Evolutionary conservation across 2,329 filamentous ascomycete genomes (phyloP), one percentile per base, ranked within the genome.

Genomic region (Seiridium cupressi): DNA sequence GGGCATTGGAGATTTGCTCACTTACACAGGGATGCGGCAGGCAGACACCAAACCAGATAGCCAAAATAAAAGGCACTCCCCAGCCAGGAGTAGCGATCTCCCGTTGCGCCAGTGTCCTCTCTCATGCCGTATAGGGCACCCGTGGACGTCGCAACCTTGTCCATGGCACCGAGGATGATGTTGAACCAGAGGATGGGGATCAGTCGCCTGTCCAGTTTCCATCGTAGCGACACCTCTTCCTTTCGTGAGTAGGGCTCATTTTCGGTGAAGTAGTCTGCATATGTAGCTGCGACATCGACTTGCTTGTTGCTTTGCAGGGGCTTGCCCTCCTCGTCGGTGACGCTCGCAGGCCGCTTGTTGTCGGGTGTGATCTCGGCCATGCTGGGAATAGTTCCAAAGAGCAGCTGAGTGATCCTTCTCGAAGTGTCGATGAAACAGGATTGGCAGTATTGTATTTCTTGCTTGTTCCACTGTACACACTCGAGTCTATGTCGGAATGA

Each of bases 191-290:
- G 68, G 34, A 77, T 69, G 0, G 77, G 76, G 6, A 79, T 70
- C 6, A 79, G 67, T 34, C 73, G 70, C 11, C 74, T 55, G 64
- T 79, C 77, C n/a, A 78, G 65, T 65, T 78, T 78, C 70, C 77
- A 76, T 46, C 76, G 64, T 36, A 78, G 65, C 31, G 63, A 55
- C 18, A 36, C 53, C 49, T 66, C 66, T 35, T 65, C 71, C 44
- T 65, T 60, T 1, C 49, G 44, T 1, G 68, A 67, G 57, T 74
- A 74, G 1, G 68, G 64, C 58, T 72, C 65, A 46, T 69, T 67
- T 26, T 68, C 64, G 34, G 60, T 49, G 36, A 72, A 66, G 35
- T 66, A 59, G 53, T 70, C 58, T 3, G 69, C 66, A 44, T 73
- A 73, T 2, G 63, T 60, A 26, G 70, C 70, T 8, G 70, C 70